These are phyloP conservation scores for Pleomassaria siparia DNA, from an alignment of 2,329 filamentous ascomycete genomes.

Conservation along the genomic window DNA sequence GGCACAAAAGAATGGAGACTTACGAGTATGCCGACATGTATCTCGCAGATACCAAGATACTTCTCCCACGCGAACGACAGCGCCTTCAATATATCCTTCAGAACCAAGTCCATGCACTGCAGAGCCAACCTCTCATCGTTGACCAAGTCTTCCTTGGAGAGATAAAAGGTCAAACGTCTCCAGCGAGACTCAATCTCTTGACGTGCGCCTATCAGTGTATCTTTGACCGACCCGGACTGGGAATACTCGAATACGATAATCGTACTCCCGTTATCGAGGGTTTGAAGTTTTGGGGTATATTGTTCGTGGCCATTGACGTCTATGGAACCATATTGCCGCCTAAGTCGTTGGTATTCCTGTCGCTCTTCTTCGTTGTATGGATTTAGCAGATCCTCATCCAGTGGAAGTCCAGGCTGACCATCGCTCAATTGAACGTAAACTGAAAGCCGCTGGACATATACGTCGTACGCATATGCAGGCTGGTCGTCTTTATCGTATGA, in stretches of 20 bases:
- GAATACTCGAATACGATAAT: slow-evolving; percentile 58
- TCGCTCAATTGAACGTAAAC: slow-evolving; percentile 55
- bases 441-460: slow-evolving; percentile 53
- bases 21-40: slow-evolving; percentile 52
- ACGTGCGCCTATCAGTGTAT: slow-evolving; percentile 54
- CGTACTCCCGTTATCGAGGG: slow-evolving; percentile 51
- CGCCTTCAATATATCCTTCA: slow-evolving; percentile 54
- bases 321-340: slow-evolving; percentile 29
- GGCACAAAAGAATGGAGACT: slow-evolving; percentile 2
- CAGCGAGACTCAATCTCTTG: slow-evolving; percentile 56
- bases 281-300: slow-evolving; percentile 46
- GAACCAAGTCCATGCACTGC: slow-evolving; percentile 54
- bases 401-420: slow-evolving; percentile 40
- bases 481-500: slow-evolving; percentile 49
- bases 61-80: slow-evolving; percentile 49
- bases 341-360: slow-evolving; percentile 35
- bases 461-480: slow-evolving; percentile 51
- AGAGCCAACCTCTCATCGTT: slow-evolving; percentile 48
- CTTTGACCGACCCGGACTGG: slow-evolving; percentile 49
- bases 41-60: slow-evolving; percentile 49
- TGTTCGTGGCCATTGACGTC: slow-evolving; percentile 33
- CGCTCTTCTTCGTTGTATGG: slow-evolving; percentile 47
- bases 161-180: slow-evolving; percentile 55
- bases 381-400: slow-evolving; percentile 47
- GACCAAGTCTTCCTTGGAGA: slow-evolving; percentile 47